Base-by-base conservation (phyloP, 176 grass and related monocot genomes). In the Aegilops sharonensis region DNA sequence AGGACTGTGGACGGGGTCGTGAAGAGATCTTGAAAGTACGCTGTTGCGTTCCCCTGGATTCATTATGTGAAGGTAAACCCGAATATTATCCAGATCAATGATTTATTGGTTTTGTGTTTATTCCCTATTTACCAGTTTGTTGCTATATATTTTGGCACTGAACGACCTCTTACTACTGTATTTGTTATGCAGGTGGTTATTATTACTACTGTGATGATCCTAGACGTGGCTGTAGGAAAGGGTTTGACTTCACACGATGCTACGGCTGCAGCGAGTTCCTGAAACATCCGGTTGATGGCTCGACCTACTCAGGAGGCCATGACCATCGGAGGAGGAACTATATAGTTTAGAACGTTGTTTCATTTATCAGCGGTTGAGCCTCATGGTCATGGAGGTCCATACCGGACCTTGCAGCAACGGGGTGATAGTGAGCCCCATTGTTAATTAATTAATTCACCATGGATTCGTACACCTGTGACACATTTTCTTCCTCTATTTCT, bases 281-380 rank as follows among this genome's bases (percentile, higher is more conserved):
- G 70, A 73, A 73, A 73, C 70, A 73, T 73, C 70, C 70, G 3
- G 70, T 40, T 43, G 70, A 73, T 27, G 70, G 70, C 39, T 72
- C 69, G 13, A 72, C 18, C 1, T 72, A 72, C 70, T 73, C n/a
- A 25, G 70, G 39, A 25, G 70, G 70, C 21, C 70, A 73, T 45
- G 70, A 73, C 39, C 7, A 23, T 11, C 11, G 70, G n/a, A 45
- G 70, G 21, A 73, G 43, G 11, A 45, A 45, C 13, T 73, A 73
- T 72, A 11, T 72, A 72, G 70, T 45, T 14, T 72, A 27, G 68
- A 70, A 39, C 14, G 14, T 52, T 52, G 48, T 52, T 52, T 52
- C 14, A 52, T 45, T 52, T 52, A 6, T 17, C 48, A 52, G 14
- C 48, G 48, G 48, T 17, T 1, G 48, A 52, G 48, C 14, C 14